phyloP scores from a whole-genome alignment of 805 yeast genomes.

The Cyberlindnera americana region DNA sequence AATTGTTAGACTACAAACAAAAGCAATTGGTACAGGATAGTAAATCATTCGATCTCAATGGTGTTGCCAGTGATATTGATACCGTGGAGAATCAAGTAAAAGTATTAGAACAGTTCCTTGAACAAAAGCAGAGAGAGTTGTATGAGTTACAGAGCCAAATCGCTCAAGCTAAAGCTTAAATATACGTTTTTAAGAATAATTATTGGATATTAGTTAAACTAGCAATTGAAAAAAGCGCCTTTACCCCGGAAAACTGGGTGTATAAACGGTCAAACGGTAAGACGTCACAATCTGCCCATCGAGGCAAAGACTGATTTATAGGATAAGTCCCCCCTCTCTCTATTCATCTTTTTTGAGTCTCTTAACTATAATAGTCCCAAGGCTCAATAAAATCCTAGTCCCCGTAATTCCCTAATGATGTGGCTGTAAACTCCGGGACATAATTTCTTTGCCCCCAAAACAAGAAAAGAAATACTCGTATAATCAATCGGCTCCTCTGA shows the following conservation, averaged over 20 bases:
- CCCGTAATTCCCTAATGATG: neutral
- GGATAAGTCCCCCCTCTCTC: too few species aligned
- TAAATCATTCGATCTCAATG: conserved; percentile 37
- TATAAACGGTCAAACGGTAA: too few species aligned
- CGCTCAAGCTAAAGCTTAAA: conserved; percentile 18
- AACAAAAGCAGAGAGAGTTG: conserved; percentile 59
- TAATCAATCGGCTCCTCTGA: conserved; percentile 4
- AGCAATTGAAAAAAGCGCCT: too few species aligned
- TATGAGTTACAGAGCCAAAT: conserved; percentile 43
- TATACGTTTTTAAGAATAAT: too few species aligned
- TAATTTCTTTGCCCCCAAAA: too few species aligned
- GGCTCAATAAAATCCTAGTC: neutral
- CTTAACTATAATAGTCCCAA: too few species aligned
- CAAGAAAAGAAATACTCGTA: neutral
- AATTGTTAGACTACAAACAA: conserved; percentile 74
- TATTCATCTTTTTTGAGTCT: too few species aligned
- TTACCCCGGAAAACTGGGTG: too few species aligned
- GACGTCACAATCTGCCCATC: too few species aligned
- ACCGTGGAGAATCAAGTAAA: conserved; percentile 74
- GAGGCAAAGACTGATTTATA: too few species aligned
- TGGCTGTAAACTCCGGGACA: conserved; percentile 11
- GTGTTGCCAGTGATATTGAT: conserved; percentile 58
- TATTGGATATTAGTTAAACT: too few species aligned
- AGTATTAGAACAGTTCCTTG: conserved; percentile 66
- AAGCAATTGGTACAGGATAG: conserved; percentile 44